These are phyloP conservation scores for Cyclanthera cordifolia DNA, from an alignment of 306 rosid species.

Conservation along the genomic window DNA sequence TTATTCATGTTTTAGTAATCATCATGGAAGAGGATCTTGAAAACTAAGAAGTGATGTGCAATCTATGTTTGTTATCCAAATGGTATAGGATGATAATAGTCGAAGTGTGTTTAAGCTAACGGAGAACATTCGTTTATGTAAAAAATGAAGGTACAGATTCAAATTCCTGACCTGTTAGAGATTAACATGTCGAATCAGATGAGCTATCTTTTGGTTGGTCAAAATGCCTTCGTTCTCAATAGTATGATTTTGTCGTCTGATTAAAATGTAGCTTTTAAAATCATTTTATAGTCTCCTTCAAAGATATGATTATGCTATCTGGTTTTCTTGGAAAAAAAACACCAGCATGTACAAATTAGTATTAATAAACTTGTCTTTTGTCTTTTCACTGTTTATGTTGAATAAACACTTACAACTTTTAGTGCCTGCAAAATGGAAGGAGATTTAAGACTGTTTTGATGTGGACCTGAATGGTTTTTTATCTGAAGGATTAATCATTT, in stretches of 20 bases:
- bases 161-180: not conserved
- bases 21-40: too few species aligned
- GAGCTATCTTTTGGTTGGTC: not conserved
- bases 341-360: too few species aligned
- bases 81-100: too few species aligned
- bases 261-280: not conserved
- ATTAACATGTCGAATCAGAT: not conserved
- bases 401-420: not conserved
- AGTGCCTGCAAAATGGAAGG: not conserved
- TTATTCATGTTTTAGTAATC: not conserved
- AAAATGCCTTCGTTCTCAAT: too few species aligned
- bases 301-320: not conserved
- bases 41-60: too few species aligned
- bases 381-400: not conserved
- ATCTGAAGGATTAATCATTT: not conserved
- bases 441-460: not conserved
- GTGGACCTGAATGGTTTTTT: not conserved
- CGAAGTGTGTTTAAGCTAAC: too few species aligned
- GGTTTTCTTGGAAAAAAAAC: not conserved
- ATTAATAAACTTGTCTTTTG: not conserved
- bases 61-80: too few species aligned
- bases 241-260: too few species aligned
- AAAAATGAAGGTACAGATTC: not conserved
- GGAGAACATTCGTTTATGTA: too few species aligned
- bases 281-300: not conserved